Base-by-base conservation (phyloP, 2,329 filamentous ascomycete species). In the Aspergillus sp. region DNA sequence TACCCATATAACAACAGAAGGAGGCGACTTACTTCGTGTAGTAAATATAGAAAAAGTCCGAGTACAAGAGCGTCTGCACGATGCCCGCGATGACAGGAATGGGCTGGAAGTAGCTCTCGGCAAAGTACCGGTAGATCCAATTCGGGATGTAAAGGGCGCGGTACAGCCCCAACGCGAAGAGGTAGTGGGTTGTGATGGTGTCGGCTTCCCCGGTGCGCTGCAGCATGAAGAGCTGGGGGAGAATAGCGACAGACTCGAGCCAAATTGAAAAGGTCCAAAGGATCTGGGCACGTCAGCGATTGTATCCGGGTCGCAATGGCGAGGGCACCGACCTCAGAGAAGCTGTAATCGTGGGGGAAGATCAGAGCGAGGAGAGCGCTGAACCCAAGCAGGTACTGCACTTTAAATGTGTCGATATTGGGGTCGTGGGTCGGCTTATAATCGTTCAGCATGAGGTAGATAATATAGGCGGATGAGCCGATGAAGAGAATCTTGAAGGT, bases 11-110 rank as follows among this genome's bases (percentile, higher is more conserved):
- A 17, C 19, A 14, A n/a, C n/a, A 13, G n/a, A 25, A n/a, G 1
- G 20, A 11, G 38, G 29, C 9, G 23, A 76, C 82, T 72, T 71
- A 87, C 86, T 97, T 97, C 55, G 88, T 96, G 78, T 97, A 99
- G 79, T 99, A 99, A 67, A 99, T 93, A 82, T 92, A 99, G 83
- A 99, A 99, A 79, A 99, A 99, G 78, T 99, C 94, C 58, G 91
- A 96, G 79, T 99, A 99, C 53, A 99, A 80, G 45, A 99, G 77
- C 0, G 94, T 99, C 80, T 99, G 94, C 59, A 97, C 78, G 51
- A 97, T 82, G 11, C 94, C 94, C 3, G 95, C 94, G 57, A 94
- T 69, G 47, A 97, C 88, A 17, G 92, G 88, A 62, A 97, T 95
- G 59, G 87, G 89, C 70, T 97, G 92, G 63, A 88, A 88, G 71